Percentiles rank a stretch among this genome's conserved stretches.
Conservation (phyloP, 208 protist species). For the Histomonas meleagridis region DNA sequence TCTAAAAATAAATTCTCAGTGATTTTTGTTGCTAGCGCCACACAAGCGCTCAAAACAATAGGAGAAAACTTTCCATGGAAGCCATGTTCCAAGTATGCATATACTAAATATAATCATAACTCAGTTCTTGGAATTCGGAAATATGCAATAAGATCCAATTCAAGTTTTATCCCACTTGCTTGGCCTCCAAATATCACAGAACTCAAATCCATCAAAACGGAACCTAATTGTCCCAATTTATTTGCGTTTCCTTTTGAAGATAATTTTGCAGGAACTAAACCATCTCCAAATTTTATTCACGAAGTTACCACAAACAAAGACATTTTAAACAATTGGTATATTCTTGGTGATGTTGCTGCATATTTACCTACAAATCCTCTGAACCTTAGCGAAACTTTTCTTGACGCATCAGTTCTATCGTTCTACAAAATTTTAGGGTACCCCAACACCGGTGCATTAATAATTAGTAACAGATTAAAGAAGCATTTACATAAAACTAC, state of each 20-base stretch:
- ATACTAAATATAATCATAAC: constrained; percentile 38
- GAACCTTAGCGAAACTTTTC: not conserved
- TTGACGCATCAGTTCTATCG: constrained; percentile 29
- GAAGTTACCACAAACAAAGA: not conserved
- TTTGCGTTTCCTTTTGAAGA: constrained; percentile 39
- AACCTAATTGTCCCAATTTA: not conserved
- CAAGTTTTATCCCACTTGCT: not conserved
- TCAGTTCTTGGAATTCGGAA: constrained; percentile 36
- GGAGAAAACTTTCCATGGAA: constrained; percentile 40
- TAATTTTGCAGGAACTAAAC: constrained; percentile 38
- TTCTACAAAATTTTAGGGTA: constrained; percentile 42
- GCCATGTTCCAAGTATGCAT: not conserved
- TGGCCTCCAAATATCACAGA: not conserved
- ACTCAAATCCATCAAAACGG: not conserved
- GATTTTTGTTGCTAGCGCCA: constrained; percentile 39
- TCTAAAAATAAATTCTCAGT: not conserved
- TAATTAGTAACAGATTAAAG: constrained; percentile 8
- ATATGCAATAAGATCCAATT: not conserved
- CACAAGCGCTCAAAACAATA: constrained; percentile 27
- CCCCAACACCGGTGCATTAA: constrained; percentile 37
- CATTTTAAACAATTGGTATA: not conserved
- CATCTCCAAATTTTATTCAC: not conserved
- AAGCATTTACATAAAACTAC: not conserved
- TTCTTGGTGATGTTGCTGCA: constrained; percentile 35
- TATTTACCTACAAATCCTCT: constrained; percentile 38